Percentiles rank a stretch among this genome's conserved stretches.
phyloP scores from a whole-genome alignment of 192 early-diverging fungal species.

The Coemansia sp. region DNA sequence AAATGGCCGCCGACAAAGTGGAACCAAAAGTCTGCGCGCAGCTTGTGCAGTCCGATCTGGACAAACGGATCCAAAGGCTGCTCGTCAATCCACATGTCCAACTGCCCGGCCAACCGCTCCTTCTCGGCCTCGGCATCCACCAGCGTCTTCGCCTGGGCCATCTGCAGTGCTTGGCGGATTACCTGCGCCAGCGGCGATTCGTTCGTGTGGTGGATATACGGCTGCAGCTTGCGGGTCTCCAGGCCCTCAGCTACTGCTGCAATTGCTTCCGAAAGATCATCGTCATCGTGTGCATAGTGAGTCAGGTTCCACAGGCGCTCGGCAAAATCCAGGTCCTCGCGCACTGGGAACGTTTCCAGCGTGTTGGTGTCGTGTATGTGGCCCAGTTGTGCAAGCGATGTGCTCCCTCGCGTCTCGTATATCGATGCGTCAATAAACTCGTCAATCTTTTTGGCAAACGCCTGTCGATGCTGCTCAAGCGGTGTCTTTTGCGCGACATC shows the following conservation, averaged over 20 bases:
- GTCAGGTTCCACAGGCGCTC: conserved; percentile 46
- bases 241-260: conserved; percentile 46
- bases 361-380: conserved; percentile 1
- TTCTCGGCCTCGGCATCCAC: conserved; percentile 25
- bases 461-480: conserved; percentile 20
- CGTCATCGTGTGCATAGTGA: conserved; percentile 31
- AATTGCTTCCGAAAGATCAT: conserved; percentile 36
- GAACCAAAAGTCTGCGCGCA: conserved; percentile 40
- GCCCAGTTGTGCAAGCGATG: conserved; percentile 4
- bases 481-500: too few species aligned
- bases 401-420: conserved; percentile 22
- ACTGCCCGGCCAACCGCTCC: conserved; percentile 29
- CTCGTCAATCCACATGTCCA: conserved; percentile 48
- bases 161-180: conserved; percentile 26
- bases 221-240: conserved; percentile 44
- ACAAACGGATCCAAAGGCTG: conserved; percentile 50
- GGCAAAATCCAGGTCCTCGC: conserved; percentile 43
- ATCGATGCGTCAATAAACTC: conserved; percentile 36
- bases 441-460: conserved; percentile 27
- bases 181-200: conserved; percentile 27
- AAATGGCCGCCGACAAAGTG: conserved; percentile 33
- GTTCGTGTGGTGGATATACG: conserved; percentile 35
- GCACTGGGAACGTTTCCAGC: conserved; percentile 20
- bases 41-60: conserved; percentile 36
- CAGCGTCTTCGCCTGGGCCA: conserved; percentile 24